Evolutionary conservation across 306 rosid species (phyloP).

Genomic region (Acacia melanoxylon): DNA sequence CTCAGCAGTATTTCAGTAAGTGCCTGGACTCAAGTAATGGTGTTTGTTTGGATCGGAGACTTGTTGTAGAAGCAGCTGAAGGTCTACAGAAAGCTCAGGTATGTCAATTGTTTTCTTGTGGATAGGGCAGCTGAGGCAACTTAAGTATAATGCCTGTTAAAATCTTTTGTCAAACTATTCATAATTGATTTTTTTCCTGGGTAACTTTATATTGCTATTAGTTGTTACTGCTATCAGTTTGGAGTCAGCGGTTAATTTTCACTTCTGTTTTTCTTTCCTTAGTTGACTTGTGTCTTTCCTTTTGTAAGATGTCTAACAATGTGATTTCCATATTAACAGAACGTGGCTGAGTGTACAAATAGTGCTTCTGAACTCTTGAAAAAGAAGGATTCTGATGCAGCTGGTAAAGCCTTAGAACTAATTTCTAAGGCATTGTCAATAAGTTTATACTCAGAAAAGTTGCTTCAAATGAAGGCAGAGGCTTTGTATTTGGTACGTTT

Average conservation of each 20-base stretch:
- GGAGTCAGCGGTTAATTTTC: conserved; percentile 17
- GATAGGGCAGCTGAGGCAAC: conserved; percentile 16
- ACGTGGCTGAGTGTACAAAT: conserved; percentile 55
- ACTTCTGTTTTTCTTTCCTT: conserved; percentile 11
- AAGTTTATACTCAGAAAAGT: conserved; percentile 74
- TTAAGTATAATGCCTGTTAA: conserved; percentile 15
- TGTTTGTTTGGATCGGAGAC: conserved; percentile 87
- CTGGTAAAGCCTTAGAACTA: conserved; percentile 63
- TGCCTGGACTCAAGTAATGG: conserved; percentile 59
- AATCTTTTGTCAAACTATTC: background rate
- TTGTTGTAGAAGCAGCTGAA: conserved; percentile 79
- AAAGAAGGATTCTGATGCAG: conserved; percentile 63
- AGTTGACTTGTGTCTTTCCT: conserved; percentile 8
- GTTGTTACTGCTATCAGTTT: conserved; percentile 13
- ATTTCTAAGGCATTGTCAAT: conserved; percentile 69
- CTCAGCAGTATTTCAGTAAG: conserved; percentile 52
- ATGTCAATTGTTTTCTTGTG: conserved; percentile 36
- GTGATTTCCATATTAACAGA: conserved; percentile 51
- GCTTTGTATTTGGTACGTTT: conserved; percentile 68
- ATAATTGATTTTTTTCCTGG: conserved; percentile 8
- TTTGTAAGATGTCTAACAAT: conserved; percentile 23
- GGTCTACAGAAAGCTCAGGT: conserved; percentile 89
- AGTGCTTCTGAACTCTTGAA: conserved; percentile 63
- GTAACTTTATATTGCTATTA: conserved; percentile 16
- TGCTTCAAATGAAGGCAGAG: conserved; percentile 91